These are phyloP conservation scores for Rachicladosporium sp. DNA, from an alignment of 2,329 filamentous ascomycete genomes.

Conservation along the genomic window DNA sequence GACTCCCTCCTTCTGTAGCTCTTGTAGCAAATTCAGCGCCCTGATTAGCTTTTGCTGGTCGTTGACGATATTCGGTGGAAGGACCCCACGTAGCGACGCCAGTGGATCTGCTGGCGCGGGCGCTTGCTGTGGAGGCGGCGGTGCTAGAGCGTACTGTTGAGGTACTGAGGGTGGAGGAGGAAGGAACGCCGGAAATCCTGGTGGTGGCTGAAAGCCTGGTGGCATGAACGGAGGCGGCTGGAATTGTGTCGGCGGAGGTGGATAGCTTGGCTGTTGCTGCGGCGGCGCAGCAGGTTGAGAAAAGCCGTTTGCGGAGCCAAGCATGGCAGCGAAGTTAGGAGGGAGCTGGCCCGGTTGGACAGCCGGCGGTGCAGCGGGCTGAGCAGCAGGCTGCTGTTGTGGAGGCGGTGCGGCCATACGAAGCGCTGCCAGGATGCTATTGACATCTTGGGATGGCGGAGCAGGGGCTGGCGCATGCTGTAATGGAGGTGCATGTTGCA, in stretches of 20 bases:
- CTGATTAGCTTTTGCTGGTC: conserved; percentile 46
- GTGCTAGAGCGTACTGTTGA: conserved; percentile 29
- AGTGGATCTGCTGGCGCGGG: conserved; percentile 15
- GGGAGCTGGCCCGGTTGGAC: conserved; percentile 11
- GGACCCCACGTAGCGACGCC: conserved; percentile 17
- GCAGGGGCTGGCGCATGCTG: conserved; percentile 8
- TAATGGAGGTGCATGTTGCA: conserved; percentile 7
- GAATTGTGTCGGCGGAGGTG: conserved; percentile 2
- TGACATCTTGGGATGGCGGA: conserved; percentile 19
- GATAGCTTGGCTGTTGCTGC: conserved; percentile 9
- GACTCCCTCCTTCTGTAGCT: conserved; percentile 62
- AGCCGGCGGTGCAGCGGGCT: conserved; percentile 7
- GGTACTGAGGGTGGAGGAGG: conserved; percentile 23
- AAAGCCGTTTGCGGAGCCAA: conserved; percentile 4
- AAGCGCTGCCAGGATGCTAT: conserved; percentile 24
- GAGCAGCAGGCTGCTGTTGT: conserved; percentile 7
- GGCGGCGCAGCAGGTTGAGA: conserved; percentile 2
- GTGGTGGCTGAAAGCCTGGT: conserved; percentile 7
- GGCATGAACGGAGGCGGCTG: conserved; percentile 4
- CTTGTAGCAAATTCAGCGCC: conserved; percentile 63
- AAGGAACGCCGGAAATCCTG: conserved; percentile 11
- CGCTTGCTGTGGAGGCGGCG: conserved; percentile 30
- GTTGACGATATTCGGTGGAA: conserved; percentile 26
- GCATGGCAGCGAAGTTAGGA: conserved; percentile 8
- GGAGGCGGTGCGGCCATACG: conserved; percentile 18